A percentile compares a stretch with the other conserved stretches of the same genome.
Conservation (phyloP, 495 filamentous ascomycete species). For the Penicillium antarcticum region DNA sequence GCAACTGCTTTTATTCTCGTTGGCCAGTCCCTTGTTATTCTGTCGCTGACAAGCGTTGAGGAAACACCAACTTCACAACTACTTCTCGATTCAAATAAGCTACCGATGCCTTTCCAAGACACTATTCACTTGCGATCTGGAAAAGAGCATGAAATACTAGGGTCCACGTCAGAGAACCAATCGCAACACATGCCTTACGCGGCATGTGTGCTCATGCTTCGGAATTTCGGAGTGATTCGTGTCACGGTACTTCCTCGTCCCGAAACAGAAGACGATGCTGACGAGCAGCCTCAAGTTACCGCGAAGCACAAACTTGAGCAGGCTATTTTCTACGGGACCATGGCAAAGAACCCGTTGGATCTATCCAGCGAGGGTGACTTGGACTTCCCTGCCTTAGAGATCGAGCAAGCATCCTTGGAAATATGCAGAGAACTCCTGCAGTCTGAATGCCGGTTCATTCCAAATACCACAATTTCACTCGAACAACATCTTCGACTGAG, state of each 20-base stretch:
- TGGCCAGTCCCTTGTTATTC: slow-evolving; percentile 68
- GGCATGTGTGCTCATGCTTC: slow-evolving; percentile 68
- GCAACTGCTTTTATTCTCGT: slow-evolving; percentile 82
- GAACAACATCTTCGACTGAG: slow-evolving; percentile 75
- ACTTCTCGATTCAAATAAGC: slow-evolving; percentile 53
- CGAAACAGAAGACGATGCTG: slow-evolving; percentile 13
- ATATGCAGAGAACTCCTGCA: slow-evolving; percentile 80
- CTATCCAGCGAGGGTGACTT: slow-evolving; percentile 62
- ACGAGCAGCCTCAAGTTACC: slow-evolving; percentile 52
- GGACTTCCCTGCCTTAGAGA: slow-evolving; percentile 62
- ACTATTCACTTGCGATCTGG: slow-evolving; percentile 75
- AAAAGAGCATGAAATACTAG: slow-evolving; percentile 44
- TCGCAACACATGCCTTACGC: slow-evolving; percentile 47
- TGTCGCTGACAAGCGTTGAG: slow-evolving; percentile 60
- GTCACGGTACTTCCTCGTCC: slow-evolving; percentile 45
- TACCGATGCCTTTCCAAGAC: slow-evolving; percentile 72
- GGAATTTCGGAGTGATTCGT: slow-evolving; percentile 76
- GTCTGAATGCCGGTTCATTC: slow-evolving; percentile 69
- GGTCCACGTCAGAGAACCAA: slow-evolving; percentile 39
- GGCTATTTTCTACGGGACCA: slow-evolving; percentile 84
- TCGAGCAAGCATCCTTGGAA: slow-evolving; percentile 71
- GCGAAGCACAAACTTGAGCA: slow-evolving; percentile 89
- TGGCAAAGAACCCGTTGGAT: slow-evolving; percentile 75
- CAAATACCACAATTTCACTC: slow-evolving; percentile 65
- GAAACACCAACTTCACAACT: slow-evolving; percentile 69